Percentiles rank a stretch among this genome's conserved stretches.
Evolutionary conservation across 2,329 filamentous ascomycete species (phyloP).

Genomic region (Aureobasidium sp.): DNA sequence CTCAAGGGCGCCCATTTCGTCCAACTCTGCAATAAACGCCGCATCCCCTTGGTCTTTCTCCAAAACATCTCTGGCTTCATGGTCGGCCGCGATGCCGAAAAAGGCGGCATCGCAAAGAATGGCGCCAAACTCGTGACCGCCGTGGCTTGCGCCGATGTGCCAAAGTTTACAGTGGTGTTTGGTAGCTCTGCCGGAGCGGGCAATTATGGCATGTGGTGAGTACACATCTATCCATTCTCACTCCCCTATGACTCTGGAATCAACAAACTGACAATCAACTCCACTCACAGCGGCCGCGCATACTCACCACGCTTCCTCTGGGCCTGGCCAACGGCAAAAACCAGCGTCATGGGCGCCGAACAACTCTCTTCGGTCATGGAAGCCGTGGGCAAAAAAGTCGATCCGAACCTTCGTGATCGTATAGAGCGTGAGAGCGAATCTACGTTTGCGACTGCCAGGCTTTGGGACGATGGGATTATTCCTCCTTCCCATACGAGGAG

Average conservation of each 20-base stretch:
- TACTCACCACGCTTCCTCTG: slow-evolving; percentile 88
- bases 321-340: slow-evolving; percentile 97
- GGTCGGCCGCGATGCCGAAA: slow-evolving; percentile 88
- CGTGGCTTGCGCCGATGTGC: slow-evolving; percentile 87
- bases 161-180: slow-evolving; percentile 96
- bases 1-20: slow-evolving; percentile 97
- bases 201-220: slow-evolving; percentile 92
- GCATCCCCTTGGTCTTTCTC: slow-evolving; percentile 83
- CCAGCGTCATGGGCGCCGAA: slow-evolving; percentile 92
- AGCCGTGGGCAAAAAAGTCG: slow-evolving; percentile 76
- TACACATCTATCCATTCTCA: no score
- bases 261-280: neutral
- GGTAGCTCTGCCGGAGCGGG: slow-evolving; percentile 88
- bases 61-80: slow-evolving; percentile 99
- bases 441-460: slow-evolving; percentile 74
- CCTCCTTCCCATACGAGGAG: slow-evolving; percentile 43
- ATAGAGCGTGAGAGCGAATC: slow-evolving; percentile 90
- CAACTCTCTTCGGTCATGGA: slow-evolving; percentile 92
- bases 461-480: slow-evolving; percentile 65
- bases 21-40: slow-evolving; percentile 83
- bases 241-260: no score
- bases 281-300: slow-evolving; percentile 60
- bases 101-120: slow-evolving; percentile 94
- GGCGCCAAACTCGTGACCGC: slow-evolving; percentile 95
- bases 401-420: slow-evolving; percentile 70